Base-by-base conservation (phyloP, 2,329 filamentous ascomycete species). In the Pseudogymnoascus sp. region DNA sequence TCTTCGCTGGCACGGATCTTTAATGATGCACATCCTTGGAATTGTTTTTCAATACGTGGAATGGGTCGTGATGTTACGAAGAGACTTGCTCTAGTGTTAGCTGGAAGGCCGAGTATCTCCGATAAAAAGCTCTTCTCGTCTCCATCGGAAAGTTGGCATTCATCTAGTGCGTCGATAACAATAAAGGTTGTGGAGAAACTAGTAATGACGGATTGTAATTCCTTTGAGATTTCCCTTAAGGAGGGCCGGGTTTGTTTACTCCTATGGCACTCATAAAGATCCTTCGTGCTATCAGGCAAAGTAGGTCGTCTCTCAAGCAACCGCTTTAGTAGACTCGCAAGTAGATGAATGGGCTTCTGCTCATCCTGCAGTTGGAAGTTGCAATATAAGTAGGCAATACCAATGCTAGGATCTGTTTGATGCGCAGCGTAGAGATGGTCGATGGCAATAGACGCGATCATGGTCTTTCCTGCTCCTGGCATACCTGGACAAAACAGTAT, bases 331-430 rank as follows among this genome's bases (percentile, higher is more conserved):
- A 77, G 61, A 52, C 68, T 71, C 1, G 67, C 59, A 0, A 76
- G 61, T 0, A 76, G 59, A 6, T 68, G 61, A 0, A 63, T 29
- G 0, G 63, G n/a, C 6, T 16, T 68, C 38, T 75, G 74, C 1
- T 68, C 66, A 2, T 67, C 67, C 1, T 69, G 66, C 0, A 58
- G 63, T 7, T 67, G 67, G 58, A 72, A 74, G 37, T 78, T 76
- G 68, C 74, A 80, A 59, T 79, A 83, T 0, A 81, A 14, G 33
- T 72, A 76, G 2, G 69, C 70, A 14, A 77, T 64, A 1, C 69
- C 69, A 12, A 66, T 60, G 61, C n/a, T 63, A 11, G 19, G 0
- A 62, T 64, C 43, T 26, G 19, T 39, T 16, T 41, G 23, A 49
- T 59, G 41, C 16, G 35, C 49, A 11, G 12, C 21, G 21, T 49